phyloP scores from a whole-genome alignment of 257 asterid species.

The Parsonsia alboflavescens region DNA sequence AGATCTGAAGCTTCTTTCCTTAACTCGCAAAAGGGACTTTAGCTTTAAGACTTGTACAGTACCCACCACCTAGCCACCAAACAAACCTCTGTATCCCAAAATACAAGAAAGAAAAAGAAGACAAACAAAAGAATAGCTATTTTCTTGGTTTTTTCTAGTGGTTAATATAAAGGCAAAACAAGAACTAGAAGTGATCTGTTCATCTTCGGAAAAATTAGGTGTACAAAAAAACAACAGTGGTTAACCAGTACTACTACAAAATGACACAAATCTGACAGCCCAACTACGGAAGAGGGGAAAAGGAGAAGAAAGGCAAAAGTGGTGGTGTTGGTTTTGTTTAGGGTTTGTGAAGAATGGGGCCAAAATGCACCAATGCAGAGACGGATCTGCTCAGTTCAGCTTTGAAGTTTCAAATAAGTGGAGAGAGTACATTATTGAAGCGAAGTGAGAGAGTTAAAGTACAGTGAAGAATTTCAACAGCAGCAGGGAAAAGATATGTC shows the following conservation, averaged over 20 bases:
- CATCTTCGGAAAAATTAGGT: conserved; percentile 12
- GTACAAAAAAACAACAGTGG: conserved; percentile 9
- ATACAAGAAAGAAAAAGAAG: not conserved
- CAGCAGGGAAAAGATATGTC: not conserved
- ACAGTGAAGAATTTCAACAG: not conserved
- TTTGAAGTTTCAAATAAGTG: not conserved
- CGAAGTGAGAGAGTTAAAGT: not conserved
- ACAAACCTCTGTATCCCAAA: not conserved
- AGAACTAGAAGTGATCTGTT: conserved; percentile 7
- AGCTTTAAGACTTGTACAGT: conserved; percentile 11
- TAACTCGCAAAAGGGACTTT: conserved; percentile 10
- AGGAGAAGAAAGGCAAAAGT: conserved; percentile 1
- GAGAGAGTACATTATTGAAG: not conserved
- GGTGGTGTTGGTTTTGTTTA: not conserved
- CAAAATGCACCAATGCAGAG: conserved; percentile 1
- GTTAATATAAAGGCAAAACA: not conserved
- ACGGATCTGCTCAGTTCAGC: conserved; percentile 9
- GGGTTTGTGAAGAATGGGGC: conserved; percentile 1
- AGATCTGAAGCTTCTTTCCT: conserved; percentile 20
- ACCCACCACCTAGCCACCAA: conserved; percentile 17
- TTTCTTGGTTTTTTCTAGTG: conserved; percentile 3
- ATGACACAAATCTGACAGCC: conserved; percentile 14
- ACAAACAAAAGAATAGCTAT: conserved; percentile 3
- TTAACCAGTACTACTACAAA: conserved; percentile 9
- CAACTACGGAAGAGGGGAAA: conserved; percentile 4